Conservation (phyloP, 345 rosid species). For the Heritiera fomes region DNA sequence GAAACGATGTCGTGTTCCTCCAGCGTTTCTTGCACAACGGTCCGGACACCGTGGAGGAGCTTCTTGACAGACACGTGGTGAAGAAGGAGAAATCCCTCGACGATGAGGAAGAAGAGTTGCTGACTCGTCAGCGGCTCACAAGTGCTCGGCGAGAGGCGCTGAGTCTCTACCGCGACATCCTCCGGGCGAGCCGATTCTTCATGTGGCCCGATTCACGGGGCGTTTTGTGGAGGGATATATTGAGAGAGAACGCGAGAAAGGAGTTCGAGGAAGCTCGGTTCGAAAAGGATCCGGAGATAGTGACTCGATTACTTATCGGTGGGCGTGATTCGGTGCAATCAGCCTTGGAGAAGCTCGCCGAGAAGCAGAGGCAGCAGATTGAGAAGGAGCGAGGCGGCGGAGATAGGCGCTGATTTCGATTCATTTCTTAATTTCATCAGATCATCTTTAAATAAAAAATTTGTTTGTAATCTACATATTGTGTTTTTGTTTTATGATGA, state of each 20-base stretch:
- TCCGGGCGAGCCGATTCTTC: slow-evolving; percentile 84
- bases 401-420: slow-evolving; percentile 28
- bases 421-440: background rate
- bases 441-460: background rate
- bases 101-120: slow-evolving; percentile 64
- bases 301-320: slow-evolving; percentile 72
- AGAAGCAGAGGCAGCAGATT: slow-evolving; percentile 69
- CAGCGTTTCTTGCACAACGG: slow-evolving; percentile 59
- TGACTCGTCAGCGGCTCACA: slow-evolving; percentile 57
- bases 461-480: background rate
- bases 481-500: background rate
- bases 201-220: slow-evolving; percentile 78
- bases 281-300: slow-evolving; percentile 80
- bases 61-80: slow-evolving; percentile 69
- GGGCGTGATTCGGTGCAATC: slow-evolving; percentile 77
- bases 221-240: slow-evolving; percentile 64
- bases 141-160: slow-evolving; percentile 74
- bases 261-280: slow-evolving; percentile 83
- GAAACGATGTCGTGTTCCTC: slow-evolving; percentile 1
- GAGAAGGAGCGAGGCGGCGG: slow-evolving; percentile 46
- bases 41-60: slow-evolving; percentile 83
- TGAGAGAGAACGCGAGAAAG: slow-evolving; percentile 80
- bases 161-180: slow-evolving; percentile 77
- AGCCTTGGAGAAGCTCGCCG: slow-evolving; percentile 70
- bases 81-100: slow-evolving; percentile 57